Evolutionary conservation across 2,329 filamentous ascomycete species (phyloP).

Genomic region (Fusarium albidum): DNA sequence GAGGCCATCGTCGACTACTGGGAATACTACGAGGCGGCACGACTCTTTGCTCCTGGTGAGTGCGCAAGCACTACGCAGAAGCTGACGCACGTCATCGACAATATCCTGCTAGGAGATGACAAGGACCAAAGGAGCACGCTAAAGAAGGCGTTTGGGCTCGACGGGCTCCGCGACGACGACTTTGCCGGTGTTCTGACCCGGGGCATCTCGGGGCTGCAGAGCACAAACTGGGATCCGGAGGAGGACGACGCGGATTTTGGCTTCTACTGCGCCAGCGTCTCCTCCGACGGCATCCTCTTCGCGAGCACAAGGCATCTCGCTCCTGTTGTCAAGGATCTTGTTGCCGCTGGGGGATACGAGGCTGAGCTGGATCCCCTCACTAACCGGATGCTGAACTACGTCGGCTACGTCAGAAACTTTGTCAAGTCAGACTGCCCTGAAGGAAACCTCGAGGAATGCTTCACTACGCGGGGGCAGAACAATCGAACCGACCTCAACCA

Average conservation of each 20-base stretch:
- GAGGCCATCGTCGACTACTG: slow-evolving; percentile 82
- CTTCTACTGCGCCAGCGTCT: slow-evolving; percentile 57
- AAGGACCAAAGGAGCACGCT: slow-evolving; percentile 56
- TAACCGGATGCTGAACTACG: slow-evolving; percentile 59
- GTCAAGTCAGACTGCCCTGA: slow-evolving; percentile 44
- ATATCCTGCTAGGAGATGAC: slow-evolving; percentile 54
- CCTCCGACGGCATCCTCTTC: slow-evolving; percentile 52
- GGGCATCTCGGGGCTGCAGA: slow-evolving; percentile 56
- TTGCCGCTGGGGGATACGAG: slow-evolving; percentile 52
- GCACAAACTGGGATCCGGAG: slow-evolving; percentile 62
- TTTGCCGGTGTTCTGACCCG: slow-evolving; percentile 54
- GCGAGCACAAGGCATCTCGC: slow-evolving; percentile 48
- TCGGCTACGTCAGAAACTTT: slow-evolving; percentile 52
- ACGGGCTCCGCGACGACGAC: slow-evolving; percentile 54
- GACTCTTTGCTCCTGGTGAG: slow-evolving; percentile 59
- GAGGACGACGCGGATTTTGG: slow-evolving; percentile 52
- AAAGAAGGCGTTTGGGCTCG: slow-evolving; percentile 56
- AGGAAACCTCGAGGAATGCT: slow-evolving; percentile 42
- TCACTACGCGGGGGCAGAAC: slow-evolving; percentile 36
- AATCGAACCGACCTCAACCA: slow-evolving; percentile 35
- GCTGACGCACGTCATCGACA: slow-evolving; percentile 60
- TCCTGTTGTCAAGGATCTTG: slow-evolving; percentile 48
- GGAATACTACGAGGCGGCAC: slow-evolving; percentile 63
- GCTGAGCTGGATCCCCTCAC: slow-evolving; percentile 48
- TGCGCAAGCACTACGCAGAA: slow-evolving; percentile 73